These are phyloP conservation scores for Starmera caribaea DNA, from an alignment of 805 yeast species.

Conservation along the genomic window DNA sequence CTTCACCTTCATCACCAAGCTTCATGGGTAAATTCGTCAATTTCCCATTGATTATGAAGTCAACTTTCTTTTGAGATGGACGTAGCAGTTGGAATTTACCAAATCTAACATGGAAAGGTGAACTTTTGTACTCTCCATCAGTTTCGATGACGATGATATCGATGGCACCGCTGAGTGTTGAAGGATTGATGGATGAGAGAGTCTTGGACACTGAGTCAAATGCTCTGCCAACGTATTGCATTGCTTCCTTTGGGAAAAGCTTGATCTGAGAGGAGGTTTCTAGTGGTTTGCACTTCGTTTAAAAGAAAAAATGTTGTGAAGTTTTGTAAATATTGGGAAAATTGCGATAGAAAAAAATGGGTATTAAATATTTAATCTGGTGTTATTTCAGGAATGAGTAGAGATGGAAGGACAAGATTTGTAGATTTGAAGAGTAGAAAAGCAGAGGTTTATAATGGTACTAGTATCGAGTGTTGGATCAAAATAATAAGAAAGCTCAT, in stretches of 20 bases:
- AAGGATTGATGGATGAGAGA: constrained; percentile 95
- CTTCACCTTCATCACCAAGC: constrained; percentile 96
- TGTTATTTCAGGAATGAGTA: no score
- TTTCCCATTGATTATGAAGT: constrained; percentile 74
- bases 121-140: constrained; percentile 68
- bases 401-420: no score
- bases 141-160: constrained; percentile 93
- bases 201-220: constrained; percentile 92
- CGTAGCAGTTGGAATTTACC: constrained; percentile 88
- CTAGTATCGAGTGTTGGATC: no score
- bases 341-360: no score
- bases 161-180: constrained; percentile 93
- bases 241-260: constrained; percentile 18
- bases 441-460: no score
- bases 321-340: no score
- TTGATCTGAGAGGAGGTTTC: no score
- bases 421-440: no score
- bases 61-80: constrained; percentile 93
- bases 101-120: constrained; percentile 95
- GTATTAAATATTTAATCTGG: no score
- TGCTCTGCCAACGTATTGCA: constrained; percentile 97
- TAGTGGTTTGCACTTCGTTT: no score
- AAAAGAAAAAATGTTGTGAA: no score
- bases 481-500: no score
- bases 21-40: constrained; percentile 88